A percentile compares a stretch with the other conserved stretches of the same genome.
Conservation (phyloP, 2,329 filamentous ascomycete species). For the Chaetomium sp. region DNA sequence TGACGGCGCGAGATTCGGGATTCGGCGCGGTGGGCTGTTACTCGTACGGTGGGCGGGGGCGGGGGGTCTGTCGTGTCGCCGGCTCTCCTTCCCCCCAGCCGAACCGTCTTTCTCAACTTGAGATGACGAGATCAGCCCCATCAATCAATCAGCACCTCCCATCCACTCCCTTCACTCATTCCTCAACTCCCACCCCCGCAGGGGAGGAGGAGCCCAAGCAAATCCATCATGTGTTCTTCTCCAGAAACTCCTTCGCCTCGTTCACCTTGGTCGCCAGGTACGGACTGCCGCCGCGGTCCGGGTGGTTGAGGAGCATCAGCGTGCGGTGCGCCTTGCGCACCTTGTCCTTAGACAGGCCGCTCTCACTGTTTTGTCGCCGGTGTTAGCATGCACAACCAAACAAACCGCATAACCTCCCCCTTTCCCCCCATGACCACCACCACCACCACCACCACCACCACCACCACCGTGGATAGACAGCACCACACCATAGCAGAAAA, state of each 20-base stretch:
- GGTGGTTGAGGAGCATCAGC: slow-evolving; percentile 97
- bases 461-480: no score
- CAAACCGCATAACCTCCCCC: background rate
- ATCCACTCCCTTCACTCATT: background rate
- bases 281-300: slow-evolving; percentile 93
- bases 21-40: background rate
- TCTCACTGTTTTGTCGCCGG: slow-evolving; percentile 63
- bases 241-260: slow-evolving; percentile 94
- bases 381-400: slow-evolving; percentile 60
- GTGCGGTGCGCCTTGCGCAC: slow-evolving; percentile 93
- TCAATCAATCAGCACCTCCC: background rate
- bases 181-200: background rate
- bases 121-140: background rate
- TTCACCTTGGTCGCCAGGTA: slow-evolving; percentile 98
- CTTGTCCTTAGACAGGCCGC: slow-evolving; percentile 85
- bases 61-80: background rate
- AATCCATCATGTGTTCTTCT: slow-evolving; percentile 60
- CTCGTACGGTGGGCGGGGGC: background rate
- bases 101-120: background rate
- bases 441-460: no score
- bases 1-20: background rate
- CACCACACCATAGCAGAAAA: background rate
- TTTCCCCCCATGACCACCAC: no score
- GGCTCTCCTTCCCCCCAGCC: background rate
- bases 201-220: background rate